Evolutionary conservation across 1,284 basidiomycete species (phyloP), one percentile per base, ranked within the genome.

Genomic region (Cryptococcus sp.): DNA sequence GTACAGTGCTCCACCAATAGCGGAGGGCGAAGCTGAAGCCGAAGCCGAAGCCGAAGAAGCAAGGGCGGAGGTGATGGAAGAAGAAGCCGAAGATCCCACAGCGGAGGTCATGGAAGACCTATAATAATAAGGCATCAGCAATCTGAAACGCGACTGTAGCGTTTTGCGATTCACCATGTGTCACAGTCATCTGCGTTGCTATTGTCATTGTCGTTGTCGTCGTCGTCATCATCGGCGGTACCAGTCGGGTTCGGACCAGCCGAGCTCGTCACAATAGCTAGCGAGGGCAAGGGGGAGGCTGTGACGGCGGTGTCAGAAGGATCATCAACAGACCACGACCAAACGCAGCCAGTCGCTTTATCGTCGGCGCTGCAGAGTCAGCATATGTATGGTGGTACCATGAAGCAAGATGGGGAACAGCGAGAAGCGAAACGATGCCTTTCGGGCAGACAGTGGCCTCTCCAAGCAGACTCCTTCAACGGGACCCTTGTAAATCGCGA

Each of bases 261-360:
- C 18, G 21, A 16, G 33, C 10, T 28, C 23, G 25, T 3, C 18
- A 7, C 16, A 22, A n/a, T 6, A 18, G 28, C 11, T 11, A 47
- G 38, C 19, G 43, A 36, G 23, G 43, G 37, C 12, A 47, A 48
- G 21, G 47, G 42, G 22, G 44, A 42, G 22, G 44, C 41, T 18
- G 31, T 24, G 25, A 33, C 16, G 33, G 51, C 18, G 48, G 23
- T 21, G 48, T 33, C 28, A 18, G 33, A 10, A 5, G 18, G n/a
- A 10, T 39, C 34, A 12, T 36, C 5, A 19, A 9, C 36, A 21
- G 45, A 42, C 65, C 67, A 69, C 14, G 62, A 53, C 62, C 65
- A 67, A 23, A 65, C 52, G 50, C 67, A 69, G 22, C 65, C 65
- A 10, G 55, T 58, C 2, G 55, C 53, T n/a, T 47, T 47, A 1